Evolutionary conservation across 148 eudicot species (phyloP).

Genomic region (Spergularia marina): DNA sequence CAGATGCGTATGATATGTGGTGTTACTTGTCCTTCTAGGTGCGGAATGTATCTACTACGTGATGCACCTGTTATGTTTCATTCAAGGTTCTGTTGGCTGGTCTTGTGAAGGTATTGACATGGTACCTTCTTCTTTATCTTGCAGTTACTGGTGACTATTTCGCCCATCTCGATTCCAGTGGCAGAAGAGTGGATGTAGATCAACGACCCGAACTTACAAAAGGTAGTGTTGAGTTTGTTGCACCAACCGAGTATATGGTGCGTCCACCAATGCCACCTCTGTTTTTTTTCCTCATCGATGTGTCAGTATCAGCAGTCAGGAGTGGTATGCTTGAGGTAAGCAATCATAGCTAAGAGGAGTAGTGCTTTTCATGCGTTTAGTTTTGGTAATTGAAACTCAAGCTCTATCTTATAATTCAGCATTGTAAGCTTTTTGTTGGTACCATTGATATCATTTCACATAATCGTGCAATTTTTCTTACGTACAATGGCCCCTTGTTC

Average conservation of each 20-base stretch:
- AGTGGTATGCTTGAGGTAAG: constrained; percentile 99
- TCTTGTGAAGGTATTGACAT: constrained; percentile 12
- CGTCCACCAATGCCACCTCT: constrained; percentile 99
- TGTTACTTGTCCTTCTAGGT: background rate
- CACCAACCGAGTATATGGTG: constrained; percentile 98
- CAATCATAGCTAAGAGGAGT: constrained; percentile 9
- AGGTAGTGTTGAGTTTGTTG: constrained; percentile 94
- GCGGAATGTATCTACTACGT: background rate
- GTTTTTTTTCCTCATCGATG: constrained; percentile 96
- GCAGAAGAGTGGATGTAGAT: constrained; percentile 79
- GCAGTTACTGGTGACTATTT: constrained; percentile 83
- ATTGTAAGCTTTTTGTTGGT: background rate
- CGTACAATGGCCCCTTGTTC: too few relatives aligned
- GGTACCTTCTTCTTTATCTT: constrained; percentile 18
- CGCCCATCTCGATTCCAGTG: constrained; percentile 82
- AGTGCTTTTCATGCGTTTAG: background rate
- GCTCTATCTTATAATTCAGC: background rate
- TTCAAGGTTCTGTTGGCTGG: background rate
- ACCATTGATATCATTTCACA: background rate
- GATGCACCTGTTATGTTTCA: background rate
- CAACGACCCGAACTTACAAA: constrained; percentile 86
- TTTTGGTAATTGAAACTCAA: constrained; percentile 2
- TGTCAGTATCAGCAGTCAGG: constrained; percentile 78
- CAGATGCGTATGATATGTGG: background rate
- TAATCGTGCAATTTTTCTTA: background rate